These are phyloP conservation scores for Erythrophleum fordii DNA, from an alignment of 306 rosid genomes.

Conservation along the genomic window DNA sequence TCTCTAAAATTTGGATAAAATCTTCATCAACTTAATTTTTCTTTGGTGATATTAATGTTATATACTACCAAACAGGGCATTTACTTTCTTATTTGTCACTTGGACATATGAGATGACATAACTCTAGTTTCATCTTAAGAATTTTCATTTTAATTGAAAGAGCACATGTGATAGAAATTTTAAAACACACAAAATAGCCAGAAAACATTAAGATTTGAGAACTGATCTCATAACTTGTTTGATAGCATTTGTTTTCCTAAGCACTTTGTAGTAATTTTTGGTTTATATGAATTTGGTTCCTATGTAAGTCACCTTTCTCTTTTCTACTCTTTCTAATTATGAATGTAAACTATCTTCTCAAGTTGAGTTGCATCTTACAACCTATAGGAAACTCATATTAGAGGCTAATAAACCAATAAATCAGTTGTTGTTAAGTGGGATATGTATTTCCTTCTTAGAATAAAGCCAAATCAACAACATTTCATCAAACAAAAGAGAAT, in stretches of 20 bases:
- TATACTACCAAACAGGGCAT: background rate
- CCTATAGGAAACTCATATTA: background rate
- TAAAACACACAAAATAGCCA: too few species aligned
- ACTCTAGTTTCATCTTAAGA: background rate
- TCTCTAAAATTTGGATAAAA: background rate
- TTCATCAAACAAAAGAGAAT: too few species aligned
- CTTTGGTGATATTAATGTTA: background rate
- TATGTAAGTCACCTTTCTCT: background rate
- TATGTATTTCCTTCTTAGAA: too few species aligned
- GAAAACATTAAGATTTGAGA: background rate
- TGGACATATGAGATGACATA: background rate
- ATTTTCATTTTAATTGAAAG: background rate
- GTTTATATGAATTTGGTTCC: background rate
- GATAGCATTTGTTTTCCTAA: background rate
- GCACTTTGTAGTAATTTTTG: conserved; percentile 6
- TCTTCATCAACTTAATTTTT: too few species aligned
- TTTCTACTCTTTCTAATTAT: background rate
- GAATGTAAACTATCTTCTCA: background rate
- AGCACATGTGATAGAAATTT: background rate
- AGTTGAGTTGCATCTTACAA: background rate
- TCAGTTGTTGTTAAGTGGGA: conserved; percentile 44
- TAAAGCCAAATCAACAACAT: too few species aligned
- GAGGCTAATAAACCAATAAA: background rate
- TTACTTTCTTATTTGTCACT: background rate
- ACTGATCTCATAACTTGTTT: background rate